Evolutionary conservation across 495 filamentous ascomycete species (phyloP), one percentile per base, ranked within the genome.

Genomic region (Darksidea phi): DNA sequence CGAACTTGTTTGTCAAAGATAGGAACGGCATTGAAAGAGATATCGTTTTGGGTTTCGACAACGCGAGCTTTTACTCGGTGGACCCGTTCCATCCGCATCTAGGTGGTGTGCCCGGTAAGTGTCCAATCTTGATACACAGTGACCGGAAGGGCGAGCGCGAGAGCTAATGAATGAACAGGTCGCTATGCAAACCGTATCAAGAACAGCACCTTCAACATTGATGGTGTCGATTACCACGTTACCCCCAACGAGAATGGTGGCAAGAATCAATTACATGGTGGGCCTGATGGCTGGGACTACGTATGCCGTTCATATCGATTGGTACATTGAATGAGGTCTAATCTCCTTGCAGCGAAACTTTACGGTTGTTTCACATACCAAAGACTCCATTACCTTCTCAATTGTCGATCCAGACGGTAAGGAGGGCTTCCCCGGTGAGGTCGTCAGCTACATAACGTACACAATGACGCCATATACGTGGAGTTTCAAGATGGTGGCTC

Each of bases 171-270:
- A 13, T 6, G 4, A 6, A 18, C 85, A 5, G 89, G 89, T 36
- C 86, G 89, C 17, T 93, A 92, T 68, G 89, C 88, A 42, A 93
- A 95, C 74, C 85, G 88, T 32, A 95, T 94, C 75, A 89, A 87
- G 79, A 94, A 94, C 72, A 85, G 84, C 62, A 88, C 83, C 8
- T 95, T 94, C 68, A 79, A 78, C 58, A 80, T 93, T 59, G 86
- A 89, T 50, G 86, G 83, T 21, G 64, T 64, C 13, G 77, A 72
- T 0, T 93, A 86, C 67, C 79, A 91, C 59, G 75, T 89, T 43
- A 71, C 78, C 1, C 74, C 85, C 34, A 94, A 93, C 73, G 90
- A 95, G 69, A 83, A 94, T 52, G 66, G 77, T 8, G 86, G 86
- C 20, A 64, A 75, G 7, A 79, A 93, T 72, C 90, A 88, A 5